phyloP scores from a whole-genome alignment of 148 eudicot genomes.

The Oxyria digyna region DNA sequence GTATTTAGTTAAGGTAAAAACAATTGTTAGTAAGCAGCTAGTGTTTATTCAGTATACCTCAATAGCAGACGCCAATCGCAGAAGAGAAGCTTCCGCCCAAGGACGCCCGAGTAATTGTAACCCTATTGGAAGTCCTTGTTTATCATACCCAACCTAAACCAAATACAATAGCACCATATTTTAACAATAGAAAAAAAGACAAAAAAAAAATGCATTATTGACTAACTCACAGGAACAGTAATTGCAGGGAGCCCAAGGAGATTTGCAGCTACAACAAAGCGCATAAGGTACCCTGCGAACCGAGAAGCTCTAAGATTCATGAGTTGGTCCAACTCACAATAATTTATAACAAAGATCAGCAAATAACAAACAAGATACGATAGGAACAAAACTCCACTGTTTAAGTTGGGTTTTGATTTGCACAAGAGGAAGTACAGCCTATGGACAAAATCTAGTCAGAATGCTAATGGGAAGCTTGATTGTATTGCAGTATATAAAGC shows the following conservation, averaged over 20 bases:
- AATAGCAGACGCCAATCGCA: constrained; percentile 70
- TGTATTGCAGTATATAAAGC: too few species aligned
- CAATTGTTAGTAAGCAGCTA: background rate
- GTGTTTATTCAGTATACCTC: constrained; percentile 44
- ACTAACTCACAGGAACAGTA: constrained; percentile 72
- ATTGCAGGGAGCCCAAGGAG: constrained; percentile 96
- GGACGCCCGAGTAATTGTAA: constrained; percentile 85
- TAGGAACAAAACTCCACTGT: too few species aligned
- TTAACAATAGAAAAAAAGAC: background rate
- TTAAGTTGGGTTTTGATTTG: too few species aligned
- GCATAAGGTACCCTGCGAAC: constrained; percentile 74
- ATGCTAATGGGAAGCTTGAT: too few species aligned
- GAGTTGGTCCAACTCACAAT: too few species aligned
- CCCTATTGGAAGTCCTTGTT: constrained; percentile 92
- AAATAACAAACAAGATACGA: too few species aligned
- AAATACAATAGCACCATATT: background rate
- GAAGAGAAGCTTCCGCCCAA: constrained; percentile 82
- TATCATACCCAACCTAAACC: constrained; percentile 82
- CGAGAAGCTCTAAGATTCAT: background rate
- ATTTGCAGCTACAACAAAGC: constrained; percentile 64
- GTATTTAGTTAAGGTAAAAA: too few species aligned
- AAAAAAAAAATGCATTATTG: background rate
- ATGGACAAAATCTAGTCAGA: too few species aligned
- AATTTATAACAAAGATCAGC: too few species aligned
- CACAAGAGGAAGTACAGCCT: too few species aligned